Evolutionary conservation across 192 early-diverging fungal genomes (phyloP).

Genomic region (Gamsiella multidivaricata): DNA sequence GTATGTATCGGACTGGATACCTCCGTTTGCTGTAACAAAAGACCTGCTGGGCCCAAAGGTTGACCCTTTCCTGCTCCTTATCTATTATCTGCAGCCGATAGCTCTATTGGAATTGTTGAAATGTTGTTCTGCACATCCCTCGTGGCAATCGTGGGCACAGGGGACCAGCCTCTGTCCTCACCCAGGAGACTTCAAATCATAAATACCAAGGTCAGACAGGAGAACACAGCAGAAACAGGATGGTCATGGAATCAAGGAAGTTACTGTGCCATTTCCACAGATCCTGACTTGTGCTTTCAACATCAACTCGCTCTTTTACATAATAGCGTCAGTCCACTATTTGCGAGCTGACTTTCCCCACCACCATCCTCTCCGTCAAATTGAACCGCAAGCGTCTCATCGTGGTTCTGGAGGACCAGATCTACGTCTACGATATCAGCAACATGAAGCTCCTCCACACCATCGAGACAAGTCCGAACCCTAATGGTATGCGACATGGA

Average conservation of each 20-base stretch:
- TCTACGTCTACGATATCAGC: conserved; percentile 96
- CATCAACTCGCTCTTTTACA: neutral
- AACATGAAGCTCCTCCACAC: conserved; percentile 98
- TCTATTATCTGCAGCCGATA: conserved; percentile 66
- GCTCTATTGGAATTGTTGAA: conserved; percentile 94
- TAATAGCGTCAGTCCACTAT: conserved; percentile 91
- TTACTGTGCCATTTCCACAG: neutral
- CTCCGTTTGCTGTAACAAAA: neutral
- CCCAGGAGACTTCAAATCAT: conserved; percentile 92
- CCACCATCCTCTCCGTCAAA: conserved; percentile 93
- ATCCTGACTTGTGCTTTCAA: neutral
- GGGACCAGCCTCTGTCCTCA: conserved; percentile 88
- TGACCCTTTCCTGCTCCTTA: neutral
- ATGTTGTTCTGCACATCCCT: conserved; percentile 98
- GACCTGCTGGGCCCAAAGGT: neutral
- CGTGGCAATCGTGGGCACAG: conserved; percentile 94
- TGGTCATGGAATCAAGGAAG: too few relatives aligned
- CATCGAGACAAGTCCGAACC: conserved; percentile 95
- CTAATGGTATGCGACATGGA: conserved; percentile 76
- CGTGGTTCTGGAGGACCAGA: conserved; percentile 95
- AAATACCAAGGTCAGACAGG: conserved; percentile 95
- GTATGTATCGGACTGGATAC: conserved; percentile 49
- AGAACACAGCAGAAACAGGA: too few relatives aligned
- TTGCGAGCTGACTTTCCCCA: conserved; percentile 96
- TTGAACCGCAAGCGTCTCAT: conserved; percentile 94